Evolutionary conservation across 2,329 filamentous ascomycete genomes (phyloP).

Genomic region (Cladosporium phlei): DNA sequence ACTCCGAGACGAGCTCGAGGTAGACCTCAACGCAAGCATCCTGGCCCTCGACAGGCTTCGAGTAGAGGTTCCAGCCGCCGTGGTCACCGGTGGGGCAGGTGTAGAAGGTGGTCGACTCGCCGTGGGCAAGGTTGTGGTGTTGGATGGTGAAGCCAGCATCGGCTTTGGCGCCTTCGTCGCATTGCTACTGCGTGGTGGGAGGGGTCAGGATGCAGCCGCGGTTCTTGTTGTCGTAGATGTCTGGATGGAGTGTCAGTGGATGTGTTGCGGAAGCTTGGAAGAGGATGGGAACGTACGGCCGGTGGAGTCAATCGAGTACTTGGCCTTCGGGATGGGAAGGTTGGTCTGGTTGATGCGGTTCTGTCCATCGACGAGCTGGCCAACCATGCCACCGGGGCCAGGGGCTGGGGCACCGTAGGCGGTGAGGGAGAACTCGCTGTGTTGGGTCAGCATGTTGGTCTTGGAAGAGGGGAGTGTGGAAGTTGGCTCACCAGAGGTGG

Average conservation of each 20-base stretch:
- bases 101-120: constrained; percentile 50
- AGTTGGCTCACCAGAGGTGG: background rate
- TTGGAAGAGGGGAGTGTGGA: background rate
- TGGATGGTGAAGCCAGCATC: constrained; percentile 54
- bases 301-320: constrained; percentile 53
- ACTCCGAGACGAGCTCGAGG: constrained; percentile 1
- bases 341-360: constrained; percentile 49
- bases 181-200: constrained; percentile 57
- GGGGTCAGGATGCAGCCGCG: constrained; percentile 61
- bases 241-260: constrained; percentile 12
- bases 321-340: constrained; percentile 37
- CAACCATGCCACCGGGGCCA: constrained; percentile 49
- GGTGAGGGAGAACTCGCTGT: constrained; percentile 49
- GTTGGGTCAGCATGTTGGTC: background rate
- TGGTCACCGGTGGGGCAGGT: constrained; percentile 56
- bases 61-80: constrained; percentile 52
- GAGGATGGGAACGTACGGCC: constrained; percentile 31
- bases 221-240: constrained; percentile 51
- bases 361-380: constrained; percentile 60
- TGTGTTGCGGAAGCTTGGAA: background rate
- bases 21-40: constrained; percentile 47
- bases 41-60: constrained; percentile 37
- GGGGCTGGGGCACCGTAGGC: constrained; percentile 39
- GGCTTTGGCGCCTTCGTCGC: constrained; percentile 51
- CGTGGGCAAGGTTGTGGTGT: constrained; percentile 49